A percentile compares a stretch with the other conserved stretches of the same genome.
Conservation (phyloP, 1,139 yeast species). For the Meyerozyma elateridarum region DNA sequence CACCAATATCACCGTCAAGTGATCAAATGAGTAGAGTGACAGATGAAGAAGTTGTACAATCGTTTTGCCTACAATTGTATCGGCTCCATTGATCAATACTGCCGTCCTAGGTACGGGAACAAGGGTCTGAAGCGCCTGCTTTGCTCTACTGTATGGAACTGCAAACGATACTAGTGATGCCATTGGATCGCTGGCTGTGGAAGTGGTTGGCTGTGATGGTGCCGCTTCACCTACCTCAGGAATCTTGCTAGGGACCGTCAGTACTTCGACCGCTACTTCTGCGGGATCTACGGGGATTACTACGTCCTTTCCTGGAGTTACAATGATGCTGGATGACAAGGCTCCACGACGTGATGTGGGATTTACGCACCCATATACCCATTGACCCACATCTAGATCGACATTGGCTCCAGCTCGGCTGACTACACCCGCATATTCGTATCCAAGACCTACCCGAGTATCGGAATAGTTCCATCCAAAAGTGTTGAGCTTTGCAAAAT, state of each 20-base stretch:
- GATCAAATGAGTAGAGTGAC: constrained; percentile 18
- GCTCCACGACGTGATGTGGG: constrained; percentile 35
- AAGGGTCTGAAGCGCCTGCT: constrained; percentile 30
- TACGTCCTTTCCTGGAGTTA: constrained; percentile 31
- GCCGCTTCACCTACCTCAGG: too few relatives aligned
- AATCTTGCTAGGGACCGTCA: too few relatives aligned
- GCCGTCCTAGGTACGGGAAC: constrained; percentile 17
- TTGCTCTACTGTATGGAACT: constrained; percentile 36
- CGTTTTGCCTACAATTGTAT: constrained; percentile 36
- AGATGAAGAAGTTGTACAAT: constrained; percentile 30
- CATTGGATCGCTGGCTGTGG: constrained; percentile 5
- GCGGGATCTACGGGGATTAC: constrained; percentile 26
- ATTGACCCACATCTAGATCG: constrained; percentile 28
- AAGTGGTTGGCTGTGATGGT: not conserved
- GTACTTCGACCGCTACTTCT: constrained; percentile 19
- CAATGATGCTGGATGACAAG: constrained; percentile 30
- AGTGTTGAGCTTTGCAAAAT: constrained; percentile 33
- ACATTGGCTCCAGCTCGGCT: constrained; percentile 29
- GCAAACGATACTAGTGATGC: too few relatives aligned
- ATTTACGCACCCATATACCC: constrained; percentile 34
- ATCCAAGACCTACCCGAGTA: constrained; percentile 39
- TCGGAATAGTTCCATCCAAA: constrained; percentile 35
- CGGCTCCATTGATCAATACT: constrained; percentile 42
- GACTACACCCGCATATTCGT: constrained; percentile 37
- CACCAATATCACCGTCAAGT: constrained; percentile 27